Base-by-base conservation (phyloP, 257 asterid species). In the Plectranthus barbatus region DNA sequence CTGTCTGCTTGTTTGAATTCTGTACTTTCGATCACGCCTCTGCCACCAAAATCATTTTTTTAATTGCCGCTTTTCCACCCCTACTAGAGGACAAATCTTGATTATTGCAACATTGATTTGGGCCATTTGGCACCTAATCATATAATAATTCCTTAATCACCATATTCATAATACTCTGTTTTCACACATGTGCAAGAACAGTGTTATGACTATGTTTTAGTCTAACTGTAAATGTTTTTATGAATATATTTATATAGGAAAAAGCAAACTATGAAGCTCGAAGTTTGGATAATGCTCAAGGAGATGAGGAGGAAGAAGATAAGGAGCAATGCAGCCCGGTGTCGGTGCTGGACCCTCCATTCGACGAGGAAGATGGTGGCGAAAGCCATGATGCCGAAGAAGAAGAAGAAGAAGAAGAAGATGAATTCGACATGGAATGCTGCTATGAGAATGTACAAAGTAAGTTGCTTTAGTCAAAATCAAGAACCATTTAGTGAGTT, bases 241-340 rank as follows among this genome's bases (percentile, higher is more conserved):
- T 26, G 31, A 4, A 34, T 42, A 46, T 23, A 58, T 64, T 23
- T 54, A 33, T 9, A 55, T 41, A 85, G 89, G 82, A 79, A 4
- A 76, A 72, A 13, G 78, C 49, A 19, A 76, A 52, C 1, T 51
- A 9, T 9, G 79, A 67, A 73, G 46, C 56, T 6, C 54, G 62
- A 54, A 70, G 58, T 17, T 49, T 49, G 13, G 70, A 63, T 3
- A 46, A 52, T 26, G 72, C 66, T 8, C 62, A 54, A 29, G 60
- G 31, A 41, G 87, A 67, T 4, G 95, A 75, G 34, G 86, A 73
- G 46, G 90, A 90, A 31, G 95, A 90, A 31, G 95, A 85, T 57
- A 86, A 83, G 52, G 94, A 88, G 31, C 96, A 88, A 66, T 77
- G 85, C 64, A 91, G 98, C 53, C 96, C 96, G 0, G 95, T 83